Evolutionary conservation across 2,329 filamentous ascomycete species (phyloP).

Genomic region (Alternaria incomplexa): DNA sequence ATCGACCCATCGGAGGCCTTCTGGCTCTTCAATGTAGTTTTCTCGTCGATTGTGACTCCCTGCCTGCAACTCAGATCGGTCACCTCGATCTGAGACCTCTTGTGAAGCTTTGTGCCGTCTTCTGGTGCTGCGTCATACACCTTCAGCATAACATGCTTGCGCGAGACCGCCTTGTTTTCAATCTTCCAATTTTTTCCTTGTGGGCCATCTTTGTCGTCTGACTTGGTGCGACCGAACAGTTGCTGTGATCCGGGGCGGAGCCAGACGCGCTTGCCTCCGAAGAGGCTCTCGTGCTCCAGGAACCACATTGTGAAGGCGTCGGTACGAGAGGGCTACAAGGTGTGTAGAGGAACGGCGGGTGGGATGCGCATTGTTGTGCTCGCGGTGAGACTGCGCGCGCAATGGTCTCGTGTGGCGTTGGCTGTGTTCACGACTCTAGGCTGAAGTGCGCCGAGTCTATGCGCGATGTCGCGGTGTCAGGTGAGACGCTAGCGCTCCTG

Average conservation of each 20-base stretch:
- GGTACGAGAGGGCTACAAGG: neutral
- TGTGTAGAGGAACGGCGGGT: neutral
- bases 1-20: constrained; percentile 50
- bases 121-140: constrained; percentile 70
- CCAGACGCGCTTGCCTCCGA: constrained; percentile 74
- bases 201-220: constrained; percentile 56
- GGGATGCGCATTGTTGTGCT: constrained; percentile 1
- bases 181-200: constrained; percentile 60
- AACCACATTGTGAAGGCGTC: constrained; percentile 55
- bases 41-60: constrained; percentile 79
- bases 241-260: constrained; percentile 84
- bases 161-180: constrained; percentile 81
- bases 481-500: constrained; percentile 8
- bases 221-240: constrained; percentile 79
- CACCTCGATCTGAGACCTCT: constrained; percentile 73
- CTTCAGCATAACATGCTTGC: constrained; percentile 82
- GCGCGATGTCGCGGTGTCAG: constrained; percentile 14
- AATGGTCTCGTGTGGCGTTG: neutral
- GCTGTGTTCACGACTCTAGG: neutral
- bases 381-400: neutral
- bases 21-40: constrained; percentile 67
- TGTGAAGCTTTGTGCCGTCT: constrained; percentile 69
- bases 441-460: neutral
- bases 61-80: constrained; percentile 81
- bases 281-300: constrained; percentile 62